phyloP scores from a whole-genome alignment of 2,329 filamentous ascomycete species.

The Penicillium hordei region DNA sequence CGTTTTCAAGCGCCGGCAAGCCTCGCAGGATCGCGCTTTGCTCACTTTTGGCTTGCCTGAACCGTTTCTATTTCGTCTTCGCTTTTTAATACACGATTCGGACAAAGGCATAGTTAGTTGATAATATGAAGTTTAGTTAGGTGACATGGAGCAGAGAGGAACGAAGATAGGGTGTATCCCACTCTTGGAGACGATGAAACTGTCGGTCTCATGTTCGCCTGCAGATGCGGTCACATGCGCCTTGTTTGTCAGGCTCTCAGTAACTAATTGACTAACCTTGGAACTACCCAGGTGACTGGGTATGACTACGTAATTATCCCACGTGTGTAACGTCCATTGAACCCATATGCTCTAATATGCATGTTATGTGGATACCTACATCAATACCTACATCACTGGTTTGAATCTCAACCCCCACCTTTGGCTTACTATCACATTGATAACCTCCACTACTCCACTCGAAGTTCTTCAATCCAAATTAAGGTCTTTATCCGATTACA shows the following conservation, averaged over 20 bases:
- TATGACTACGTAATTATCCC: not conserved
- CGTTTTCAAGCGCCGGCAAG: constrained; percentile 1
- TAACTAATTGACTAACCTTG: not conserved
- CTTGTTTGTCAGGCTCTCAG: not conserved
- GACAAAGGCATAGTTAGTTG: not conserved
- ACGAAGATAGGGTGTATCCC: not conserved
- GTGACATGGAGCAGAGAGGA: not conserved
- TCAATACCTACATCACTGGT: not conserved
- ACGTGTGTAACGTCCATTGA: not conserved
- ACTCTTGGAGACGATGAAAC: not conserved
- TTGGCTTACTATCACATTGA: not conserved
- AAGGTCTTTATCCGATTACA: not conserved
- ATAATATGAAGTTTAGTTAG: not conserved
- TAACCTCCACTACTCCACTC: not conserved
- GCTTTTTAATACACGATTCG: not conserved
- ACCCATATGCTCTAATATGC: not conserved
- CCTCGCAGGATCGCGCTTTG: not conserved
- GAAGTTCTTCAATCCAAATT: not conserved
- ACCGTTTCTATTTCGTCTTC: not conserved
- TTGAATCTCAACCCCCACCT: not conserved
- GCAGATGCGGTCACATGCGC: not conserved
- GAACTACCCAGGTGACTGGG: no score
- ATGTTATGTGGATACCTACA: not conserved
- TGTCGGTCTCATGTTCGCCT: not conserved
- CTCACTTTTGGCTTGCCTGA: not conserved